Evolutionary conservation across 352 stramenopile genomes (phyloP), one percentile per base, ranked within the genome.

Genomic region (Lagenidium sp.): DNA sequence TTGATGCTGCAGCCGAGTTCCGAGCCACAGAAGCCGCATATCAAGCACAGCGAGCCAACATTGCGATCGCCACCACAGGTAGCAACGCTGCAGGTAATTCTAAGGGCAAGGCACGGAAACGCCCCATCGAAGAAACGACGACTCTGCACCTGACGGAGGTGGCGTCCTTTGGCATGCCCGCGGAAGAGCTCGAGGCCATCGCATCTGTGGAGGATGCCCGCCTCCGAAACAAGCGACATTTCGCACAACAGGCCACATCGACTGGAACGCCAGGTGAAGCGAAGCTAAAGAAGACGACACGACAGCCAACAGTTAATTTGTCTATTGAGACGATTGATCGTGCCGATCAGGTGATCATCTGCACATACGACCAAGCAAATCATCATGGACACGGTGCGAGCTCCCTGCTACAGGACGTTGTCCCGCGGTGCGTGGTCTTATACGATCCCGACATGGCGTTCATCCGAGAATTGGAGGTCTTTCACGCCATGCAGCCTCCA

Each of bases 391-490:
- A 79, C 34, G 76, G 71, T 13, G 57, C 76, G 8, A 66, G 61
- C 1, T 66, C 75, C 8, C 61, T 96, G 42, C 65, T 98, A 4
- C 60, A 97, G 12, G 92, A 98, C 56, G 46, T 97, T 10, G 63
- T 83, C 56, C 95, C 95, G 32, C 55, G 56, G 16, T 94, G 85
- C 37, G 92, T 98, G 25, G 60, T 99, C 13, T 53, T 98, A 36
- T 98, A 98, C 55, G 95, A 99, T 26, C 88, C 89, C 15, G 89
- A 98, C 56, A 74, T 97, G 46, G 68, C 70, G 32, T 98, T 98
- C 44, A 91, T 98, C 53, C 87, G 95, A 36, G 78, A 96, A 51
- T 58, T 99, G 25, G 95, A 99, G 53, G 80, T 98, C 11, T 96
- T 97, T 39, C 72, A 95, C 44, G 85, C 85, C 12, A 65, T 47